Conservation (phyloP, 2,329 filamentous ascomycete genomes). For the Neofusicoccum cordaticola region DNA sequence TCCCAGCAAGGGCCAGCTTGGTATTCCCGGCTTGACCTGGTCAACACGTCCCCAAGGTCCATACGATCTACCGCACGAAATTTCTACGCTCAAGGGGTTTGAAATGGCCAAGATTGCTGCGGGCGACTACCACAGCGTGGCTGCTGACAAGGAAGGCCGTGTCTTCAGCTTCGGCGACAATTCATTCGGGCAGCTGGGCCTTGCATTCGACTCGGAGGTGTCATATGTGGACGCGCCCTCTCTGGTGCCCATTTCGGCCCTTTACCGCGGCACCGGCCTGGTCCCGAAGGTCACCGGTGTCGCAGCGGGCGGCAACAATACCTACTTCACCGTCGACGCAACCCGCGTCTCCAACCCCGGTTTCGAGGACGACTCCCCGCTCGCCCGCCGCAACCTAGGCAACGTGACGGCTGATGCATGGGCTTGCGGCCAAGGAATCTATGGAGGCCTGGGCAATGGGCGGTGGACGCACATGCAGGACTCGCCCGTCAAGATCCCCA, state of each 20-base stretch:
- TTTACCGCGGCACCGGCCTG: conserved; percentile 67
- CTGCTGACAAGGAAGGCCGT: conserved; percentile 70
- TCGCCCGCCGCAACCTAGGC: conserved; percentile 43
- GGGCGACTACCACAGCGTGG: conserved; percentile 83
- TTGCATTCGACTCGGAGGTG: conserved; percentile 63
- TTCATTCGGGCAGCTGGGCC: conserved; percentile 84
- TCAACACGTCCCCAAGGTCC: conserved; percentile 70
- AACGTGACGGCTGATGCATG: conserved; percentile 73
- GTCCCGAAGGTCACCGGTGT: conserved; percentile 69
- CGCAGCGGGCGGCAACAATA: conserved; percentile 81
- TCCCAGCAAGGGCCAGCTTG: conserved; percentile 81
- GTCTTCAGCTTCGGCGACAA: conserved; percentile 92
- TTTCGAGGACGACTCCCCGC: conserved; percentile 26
- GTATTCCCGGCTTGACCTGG: conserved; percentile 80
- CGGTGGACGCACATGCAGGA: conserved; percentile 85
- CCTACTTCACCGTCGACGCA: conserved; percentile 83
- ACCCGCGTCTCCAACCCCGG: conserved; percentile 53
- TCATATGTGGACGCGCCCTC: conserved; percentile 67
- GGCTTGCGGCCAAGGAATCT: conserved; percentile 82
- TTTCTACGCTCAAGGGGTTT: conserved; percentile 67
- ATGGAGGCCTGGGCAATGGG: conserved; percentile 78
- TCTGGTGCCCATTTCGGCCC: conserved; percentile 64
- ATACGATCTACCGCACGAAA: conserved; percentile 79
- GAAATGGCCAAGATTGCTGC: conserved; percentile 72
- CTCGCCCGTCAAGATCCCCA: conserved; percentile 74